Percentiles rank a stretch among this genome's conserved stretches.
phyloP scores from a whole-genome alignment of 148 eudicot species.

The Bassia scoparia region DNA sequence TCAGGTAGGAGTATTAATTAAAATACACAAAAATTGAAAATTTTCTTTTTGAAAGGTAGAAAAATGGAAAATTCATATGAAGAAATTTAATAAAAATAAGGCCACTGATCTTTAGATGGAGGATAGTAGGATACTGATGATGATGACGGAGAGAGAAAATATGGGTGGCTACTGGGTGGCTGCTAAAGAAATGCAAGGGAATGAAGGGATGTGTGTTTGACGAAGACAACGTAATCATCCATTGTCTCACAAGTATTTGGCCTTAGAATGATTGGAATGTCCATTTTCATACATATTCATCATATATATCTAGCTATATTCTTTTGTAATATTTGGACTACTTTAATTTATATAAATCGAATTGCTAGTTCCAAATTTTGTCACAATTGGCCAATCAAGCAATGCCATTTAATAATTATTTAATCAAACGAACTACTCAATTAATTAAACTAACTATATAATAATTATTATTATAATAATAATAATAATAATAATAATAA shows the following conservation, averaged over 20 bases:
- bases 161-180: conserved; percentile 1
- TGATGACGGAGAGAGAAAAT: background rate
- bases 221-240: background rate
- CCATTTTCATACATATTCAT: background rate
- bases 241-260: background rate
- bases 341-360: too few relatives aligned
- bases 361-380: background rate
- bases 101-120: background rate
- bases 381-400: background rate
- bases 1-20: too few relatives aligned
- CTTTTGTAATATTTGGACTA: too few relatives aligned
- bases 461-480: background rate
- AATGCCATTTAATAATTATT: background rate
- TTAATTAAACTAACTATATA: too few relatives aligned
- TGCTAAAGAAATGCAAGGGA: background rate
- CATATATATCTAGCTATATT: conserved; percentile 2
- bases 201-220: background rate
- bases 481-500: too few relatives aligned
- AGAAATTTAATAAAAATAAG: too few relatives aligned
- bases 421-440: too few relatives aligned
- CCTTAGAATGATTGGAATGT: conserved; percentile 10
- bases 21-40: too few relatives aligned
- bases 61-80: too few relatives aligned
- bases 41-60: too few relatives aligned
- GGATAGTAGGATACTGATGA: too few relatives aligned